These are phyloP conservation scores for Coffea eugenioides DNA, from an alignment of 257 asterid genomes.

Conservation along the genomic window DNA sequence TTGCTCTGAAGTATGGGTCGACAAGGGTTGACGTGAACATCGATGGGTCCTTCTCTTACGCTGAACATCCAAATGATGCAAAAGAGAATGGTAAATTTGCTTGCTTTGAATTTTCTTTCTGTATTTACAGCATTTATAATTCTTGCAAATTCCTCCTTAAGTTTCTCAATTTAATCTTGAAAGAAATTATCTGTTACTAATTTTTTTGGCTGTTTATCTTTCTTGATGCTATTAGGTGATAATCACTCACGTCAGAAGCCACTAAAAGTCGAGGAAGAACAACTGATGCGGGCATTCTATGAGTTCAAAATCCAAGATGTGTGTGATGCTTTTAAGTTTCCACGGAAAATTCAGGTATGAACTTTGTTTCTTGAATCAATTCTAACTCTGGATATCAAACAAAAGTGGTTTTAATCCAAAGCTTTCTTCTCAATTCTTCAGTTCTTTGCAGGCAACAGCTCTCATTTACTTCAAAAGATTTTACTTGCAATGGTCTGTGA, in stretches of 20 bases:
- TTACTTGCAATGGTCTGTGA: slow-evolving; percentile 95
- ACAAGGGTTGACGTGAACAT: slow-evolving; percentile 83
- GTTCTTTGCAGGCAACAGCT: slow-evolving; percentile 80
- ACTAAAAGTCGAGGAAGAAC: slow-evolving; percentile 89
- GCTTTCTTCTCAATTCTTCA: slow-evolving; percentile 20
- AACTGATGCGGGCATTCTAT: slow-evolving; percentile 76
- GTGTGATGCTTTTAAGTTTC: slow-evolving; percentile 96
- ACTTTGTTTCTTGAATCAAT: slow-evolving; percentile 17
- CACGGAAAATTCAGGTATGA: slow-evolving; percentile 88
- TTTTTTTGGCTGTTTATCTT: slow-evolving; percentile 13
- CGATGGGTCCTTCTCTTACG: slow-evolving; percentile 86
- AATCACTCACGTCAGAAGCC: slow-evolving; percentile 81
- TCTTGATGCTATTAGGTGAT: slow-evolving; percentile 50
- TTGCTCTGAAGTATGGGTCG: slow-evolving; percentile 68
- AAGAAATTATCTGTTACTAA: neutral
- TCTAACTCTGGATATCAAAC: slow-evolving; percentile 10
- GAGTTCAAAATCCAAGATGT: slow-evolving; percentile 97
- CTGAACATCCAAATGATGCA: slow-evolving; percentile 54
- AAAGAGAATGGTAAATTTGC: slow-evolving; percentile 45
- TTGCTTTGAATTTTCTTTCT: neutral
- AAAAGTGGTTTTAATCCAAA: slow-evolving; percentile 13
- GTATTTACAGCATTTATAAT: neutral
- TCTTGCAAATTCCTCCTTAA: neutral
- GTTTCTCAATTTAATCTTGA: neutral
- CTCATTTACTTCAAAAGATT: slow-evolving; percentile 94